Percentiles rank a stretch among this genome's conserved stretches.
Conservation (phyloP, 352 stramenopile genomes). For the Globisporangium nunn region DNA sequence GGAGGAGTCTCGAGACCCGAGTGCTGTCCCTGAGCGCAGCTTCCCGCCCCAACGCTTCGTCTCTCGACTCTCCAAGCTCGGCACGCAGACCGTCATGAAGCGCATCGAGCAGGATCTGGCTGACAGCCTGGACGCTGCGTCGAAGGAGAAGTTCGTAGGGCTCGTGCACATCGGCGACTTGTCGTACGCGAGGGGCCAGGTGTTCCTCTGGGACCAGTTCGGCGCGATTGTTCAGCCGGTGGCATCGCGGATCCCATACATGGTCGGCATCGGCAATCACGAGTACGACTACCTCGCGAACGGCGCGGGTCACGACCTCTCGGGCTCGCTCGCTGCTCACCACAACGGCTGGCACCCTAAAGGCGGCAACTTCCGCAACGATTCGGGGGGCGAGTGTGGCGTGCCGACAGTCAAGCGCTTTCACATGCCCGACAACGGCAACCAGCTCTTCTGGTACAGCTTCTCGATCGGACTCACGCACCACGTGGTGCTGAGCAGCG, state of each 20-base stretch:
- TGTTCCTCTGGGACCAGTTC: conserved; percentile 77
- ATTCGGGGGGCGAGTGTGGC: conserved; percentile 63
- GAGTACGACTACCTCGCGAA: conserved; percentile 33
- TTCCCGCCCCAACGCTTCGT: not conserved
- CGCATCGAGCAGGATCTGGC: not conserved
- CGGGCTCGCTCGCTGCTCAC: not conserved
- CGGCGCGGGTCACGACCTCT: conserved; percentile 2
- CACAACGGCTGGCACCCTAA: conserved; percentile 1
- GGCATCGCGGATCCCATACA: conserved; percentile 59
- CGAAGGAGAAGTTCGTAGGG: not conserved
- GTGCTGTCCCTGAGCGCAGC: not conserved
- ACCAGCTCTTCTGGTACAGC: conserved; percentile 27
- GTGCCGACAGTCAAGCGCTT: conserved; percentile 21
- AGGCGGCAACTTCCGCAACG: conserved; percentile 18
- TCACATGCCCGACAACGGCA: conserved; percentile 32
- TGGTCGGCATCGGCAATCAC: conserved; percentile 38
- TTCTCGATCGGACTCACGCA: conserved; percentile 19
- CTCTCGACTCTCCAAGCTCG: not conserved
- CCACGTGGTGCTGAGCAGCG: conserved; percentile 23
- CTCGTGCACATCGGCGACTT: conserved; percentile 76
- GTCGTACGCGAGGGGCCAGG: conserved; percentile 55
- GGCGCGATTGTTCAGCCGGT: conserved; percentile 68
- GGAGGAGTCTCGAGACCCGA: not conserved
- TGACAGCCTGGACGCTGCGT: not conserved
- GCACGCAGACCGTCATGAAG: not conserved